Evolutionary conservation across 352 stramenopile species (phyloP).

Genomic region (Globisporangium cylindrosporum): DNA sequence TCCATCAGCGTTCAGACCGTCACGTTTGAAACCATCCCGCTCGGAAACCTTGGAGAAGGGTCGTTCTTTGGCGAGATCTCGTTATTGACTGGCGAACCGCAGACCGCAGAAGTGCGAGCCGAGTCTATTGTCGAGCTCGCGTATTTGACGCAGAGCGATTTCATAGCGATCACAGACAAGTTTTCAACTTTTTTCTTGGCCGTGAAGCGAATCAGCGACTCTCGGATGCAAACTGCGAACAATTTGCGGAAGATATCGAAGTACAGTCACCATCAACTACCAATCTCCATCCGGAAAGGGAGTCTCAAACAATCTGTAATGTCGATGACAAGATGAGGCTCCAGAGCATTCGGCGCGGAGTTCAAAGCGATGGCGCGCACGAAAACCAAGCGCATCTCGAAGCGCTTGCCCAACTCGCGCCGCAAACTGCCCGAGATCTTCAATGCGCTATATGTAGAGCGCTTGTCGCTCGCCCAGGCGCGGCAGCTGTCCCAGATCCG

Average conservation of each 20-base stretch:
- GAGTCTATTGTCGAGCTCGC: slow-evolving; percentile 64
- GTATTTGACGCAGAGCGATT: slow-evolving; percentile 58
- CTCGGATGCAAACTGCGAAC: slow-evolving; percentile 58
- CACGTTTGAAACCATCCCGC: slow-evolving; percentile 30
- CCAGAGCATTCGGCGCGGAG: not conserved
- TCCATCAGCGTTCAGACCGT: slow-evolving; percentile 43
- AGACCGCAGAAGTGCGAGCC: slow-evolving; percentile 57
- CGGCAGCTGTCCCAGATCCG: slow-evolving; percentile 28
- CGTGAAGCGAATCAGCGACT: slow-evolving; percentile 62
- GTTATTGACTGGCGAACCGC: slow-evolving; percentile 51
- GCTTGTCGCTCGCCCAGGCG: slow-evolving; percentile 33
- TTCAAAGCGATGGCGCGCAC: slow-evolving; percentile 13
- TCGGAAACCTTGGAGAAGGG: slow-evolving; percentile 67
- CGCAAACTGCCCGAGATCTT: slow-evolving; percentile 26
- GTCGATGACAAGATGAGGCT: slow-evolving; percentile 1
- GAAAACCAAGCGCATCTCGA: slow-evolving; percentile 11
- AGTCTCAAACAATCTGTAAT: not conserved
- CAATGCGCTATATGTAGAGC: slow-evolving; percentile 31
- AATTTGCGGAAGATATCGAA: slow-evolving; percentile 69
- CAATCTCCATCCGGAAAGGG: not conserved
- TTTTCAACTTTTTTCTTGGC: slow-evolving; percentile 72
- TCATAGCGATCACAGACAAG: slow-evolving; percentile 51
- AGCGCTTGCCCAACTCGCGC: slow-evolving; percentile 22
- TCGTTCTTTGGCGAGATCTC: slow-evolving; percentile 77
- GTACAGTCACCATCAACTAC: slow-evolving; percentile 37